Conservation (phyloP, 169 alveolate genomes). For the Plasmodium falciparum region DNA sequence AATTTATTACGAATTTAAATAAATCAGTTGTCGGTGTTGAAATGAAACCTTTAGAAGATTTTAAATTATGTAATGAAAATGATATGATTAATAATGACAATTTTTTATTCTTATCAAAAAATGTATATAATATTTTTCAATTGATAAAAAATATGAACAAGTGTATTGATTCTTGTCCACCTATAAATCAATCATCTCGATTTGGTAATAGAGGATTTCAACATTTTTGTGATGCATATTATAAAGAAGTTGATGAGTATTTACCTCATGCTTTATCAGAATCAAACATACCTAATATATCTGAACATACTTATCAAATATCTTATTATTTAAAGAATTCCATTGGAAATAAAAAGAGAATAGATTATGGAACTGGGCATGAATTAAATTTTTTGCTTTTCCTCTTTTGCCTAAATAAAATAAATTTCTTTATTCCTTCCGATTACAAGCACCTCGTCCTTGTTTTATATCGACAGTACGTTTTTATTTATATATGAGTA, state of each 20-base stretch:
- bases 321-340: slow-evolving; percentile 89
- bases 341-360: slow-evolving; percentile 95
- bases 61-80: neutral
- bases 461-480: slow-evolving; percentile 77
- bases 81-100: neutral
- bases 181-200: slow-evolving; percentile 91
- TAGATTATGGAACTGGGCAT: slow-evolving; percentile 99
- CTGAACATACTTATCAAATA: slow-evolving; percentile 80
- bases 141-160: slow-evolving; percentile 38
- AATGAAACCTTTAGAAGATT: slow-evolving; percentile 46
- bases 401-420: slow-evolving; percentile 85
- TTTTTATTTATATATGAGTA: neutral
- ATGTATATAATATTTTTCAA: slow-evolving; percentile 30
- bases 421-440: slow-evolving; percentile 20
- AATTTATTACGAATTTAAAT: slow-evolving; percentile 36
- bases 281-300: slow-evolving; percentile 66
- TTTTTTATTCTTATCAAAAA: slow-evolving; percentile 31
- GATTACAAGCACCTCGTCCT: slow-evolving; percentile 80
- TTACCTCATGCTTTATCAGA: slow-evolving; percentile 55
- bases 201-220: slow-evolving; percentile 94
- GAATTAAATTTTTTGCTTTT: slow-evolving; percentile 92
- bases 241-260: slow-evolving; percentile 37
- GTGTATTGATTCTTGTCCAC: slow-evolving; percentile 87
- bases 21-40: slow-evolving; percentile 54
- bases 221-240: slow-evolving; percentile 83